Conservation (phyloP, 768 basidiomycete species). For the Leccinum disarticulatum region DNA sequence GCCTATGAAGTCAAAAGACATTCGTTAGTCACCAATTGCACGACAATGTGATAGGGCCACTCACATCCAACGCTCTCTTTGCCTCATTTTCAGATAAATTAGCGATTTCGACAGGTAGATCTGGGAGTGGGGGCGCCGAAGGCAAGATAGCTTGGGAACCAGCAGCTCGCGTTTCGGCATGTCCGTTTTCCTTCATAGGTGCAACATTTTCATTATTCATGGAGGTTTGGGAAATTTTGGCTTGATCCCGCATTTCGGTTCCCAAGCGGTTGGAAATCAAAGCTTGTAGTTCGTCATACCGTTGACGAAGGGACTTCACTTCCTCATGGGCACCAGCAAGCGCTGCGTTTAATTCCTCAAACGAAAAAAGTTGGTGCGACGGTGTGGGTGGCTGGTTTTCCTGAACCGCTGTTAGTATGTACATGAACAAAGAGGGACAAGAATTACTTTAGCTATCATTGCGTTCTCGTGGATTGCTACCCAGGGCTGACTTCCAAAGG, state of each 20-base stretch:
- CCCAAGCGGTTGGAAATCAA: slow-evolving; percentile 18
- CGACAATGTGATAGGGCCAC: not conserved
- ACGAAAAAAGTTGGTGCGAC: slow-evolving; percentile 18
- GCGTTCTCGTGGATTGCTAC: slow-evolving; percentile 9
- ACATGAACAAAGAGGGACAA: not conserved
- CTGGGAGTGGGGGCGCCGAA: not conserved
- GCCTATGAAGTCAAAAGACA: slow-evolving; percentile 6
- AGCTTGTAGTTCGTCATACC: slow-evolving; percentile 26
- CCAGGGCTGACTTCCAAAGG: slow-evolving; percentile 22
- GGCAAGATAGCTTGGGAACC: not conserved
- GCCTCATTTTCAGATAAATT: slow-evolving; percentile 25
- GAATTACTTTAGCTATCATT: slow-evolving; percentile 10
- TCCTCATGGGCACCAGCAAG: slow-evolving; percentile 25
- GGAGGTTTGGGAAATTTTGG: not conserved
- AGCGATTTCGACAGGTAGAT: slow-evolving; percentile 16
- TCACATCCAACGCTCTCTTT: slow-evolving; percentile 22
- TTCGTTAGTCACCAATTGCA: not conserved
- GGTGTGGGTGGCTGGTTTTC: slow-evolving; percentile 2
- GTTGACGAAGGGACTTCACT: slow-evolving; percentile 24
- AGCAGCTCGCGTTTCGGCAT: not conserved
- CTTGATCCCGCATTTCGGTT: slow-evolving; percentile 3
- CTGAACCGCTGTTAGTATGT: slow-evolving; percentile 11
- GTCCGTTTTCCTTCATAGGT: not conserved
- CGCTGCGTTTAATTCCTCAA: slow-evolving; percentile 27
- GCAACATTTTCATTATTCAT: not conserved